Evolutionary conservation across 1,284 basidiomycete genomes (phyloP), one percentile per base, ranked within the genome.

Genomic region (Trametes polyzona): DNA sequence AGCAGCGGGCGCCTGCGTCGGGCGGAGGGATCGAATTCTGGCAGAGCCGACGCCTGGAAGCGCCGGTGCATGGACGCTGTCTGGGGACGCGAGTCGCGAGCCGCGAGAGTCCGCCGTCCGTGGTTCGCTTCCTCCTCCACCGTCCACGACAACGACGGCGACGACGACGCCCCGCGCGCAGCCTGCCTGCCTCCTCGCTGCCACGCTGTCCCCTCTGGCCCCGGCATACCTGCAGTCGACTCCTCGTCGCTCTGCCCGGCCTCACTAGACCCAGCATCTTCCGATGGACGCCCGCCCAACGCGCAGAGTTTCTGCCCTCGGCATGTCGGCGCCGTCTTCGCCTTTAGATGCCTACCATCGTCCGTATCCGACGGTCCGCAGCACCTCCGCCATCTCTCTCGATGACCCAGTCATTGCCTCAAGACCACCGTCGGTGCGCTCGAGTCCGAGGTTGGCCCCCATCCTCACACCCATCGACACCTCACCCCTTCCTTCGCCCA

Each of bases 341-440:
- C 70, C 70, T n/a, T n/a, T n/a, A 37, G 73, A 75, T 49, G 69
- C 81, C 63, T 74, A 79, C 62, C 76, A 79, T 59, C 73, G 80
- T 47, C 65, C 74, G 7, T 74, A 73, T 51, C 78, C 77, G 16
- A 73, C 70, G 39, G 51, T 70, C 47, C 76, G 79, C 39, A 68
- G 73, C 42, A 65, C 56, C 53, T 61, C 74, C 0, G 71, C 79
- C 27, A 71, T 77, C 16, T 72, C 78, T 10, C 58, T 65, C 40
- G 58, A 63, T 46, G 65, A 66, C 48, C 61, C 58, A 27, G 55
- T 66, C n/a, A n/a, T n/a, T 26, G 68, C 61, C 56, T 62, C 68
- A 24, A 43, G 68, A 29, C 48, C 59, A n/a, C 60, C 59, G 29
- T 62, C 61, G 53, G 53, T 54, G 24, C 61, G 64, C 19, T 62